Percentiles rank a stretch among this genome's conserved stretches.
Evolutionary conservation across 768 basidiomycete species (phyloP).

Genomic region (Paxillus ammoniavirescens): DNA sequence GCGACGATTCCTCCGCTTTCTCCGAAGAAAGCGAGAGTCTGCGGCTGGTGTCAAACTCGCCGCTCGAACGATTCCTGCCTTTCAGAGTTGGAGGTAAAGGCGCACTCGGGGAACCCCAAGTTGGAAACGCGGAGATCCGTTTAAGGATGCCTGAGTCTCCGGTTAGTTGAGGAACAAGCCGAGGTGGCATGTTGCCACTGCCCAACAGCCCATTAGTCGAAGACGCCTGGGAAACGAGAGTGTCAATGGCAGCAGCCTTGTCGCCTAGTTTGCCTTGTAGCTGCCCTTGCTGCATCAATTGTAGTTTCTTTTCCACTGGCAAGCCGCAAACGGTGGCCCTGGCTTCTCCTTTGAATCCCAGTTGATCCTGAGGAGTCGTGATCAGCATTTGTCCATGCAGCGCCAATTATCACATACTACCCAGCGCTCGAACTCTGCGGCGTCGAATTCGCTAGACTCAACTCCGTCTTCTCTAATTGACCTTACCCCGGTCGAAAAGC

Average conservation of each 20-base stretch:
- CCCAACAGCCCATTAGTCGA: constrained; percentile 61
- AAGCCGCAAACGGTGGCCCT: constrained; percentile 62
- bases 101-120: constrained; percentile 49
- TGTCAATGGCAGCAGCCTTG: constrained; percentile 29
- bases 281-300: constrained; percentile 58
- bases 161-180: constrained; percentile 72
- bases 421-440: constrained; percentile 61
- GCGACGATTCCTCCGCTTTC: constrained; percentile 27
- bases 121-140: constrained; percentile 58
- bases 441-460: constrained; percentile 33
- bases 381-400: constrained; percentile 4
- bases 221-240: constrained; percentile 32
- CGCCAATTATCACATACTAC: constrained; percentile 46
- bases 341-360: constrained; percentile 72
- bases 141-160: constrained; percentile 67
- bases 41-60: constrained; percentile 34
- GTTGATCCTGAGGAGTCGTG: constrained; percentile 51
- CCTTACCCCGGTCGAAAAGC: constrained; percentile 20
- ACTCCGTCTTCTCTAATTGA: constrained; percentile 31
- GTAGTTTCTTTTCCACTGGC: constrained; percentile 60
- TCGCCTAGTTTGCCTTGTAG: constrained; percentile 34
- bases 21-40: constrained; percentile 26
- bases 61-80: constrained; percentile 35
- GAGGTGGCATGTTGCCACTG: constrained; percentile 54
- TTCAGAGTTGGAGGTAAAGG: constrained; percentile 35